A percentile compares a stretch with the other conserved stretches of the same genome.
Evolutionary conservation across 148 eudicot species (phyloP).

Genomic region (Rhododendron ovatum): DNA sequence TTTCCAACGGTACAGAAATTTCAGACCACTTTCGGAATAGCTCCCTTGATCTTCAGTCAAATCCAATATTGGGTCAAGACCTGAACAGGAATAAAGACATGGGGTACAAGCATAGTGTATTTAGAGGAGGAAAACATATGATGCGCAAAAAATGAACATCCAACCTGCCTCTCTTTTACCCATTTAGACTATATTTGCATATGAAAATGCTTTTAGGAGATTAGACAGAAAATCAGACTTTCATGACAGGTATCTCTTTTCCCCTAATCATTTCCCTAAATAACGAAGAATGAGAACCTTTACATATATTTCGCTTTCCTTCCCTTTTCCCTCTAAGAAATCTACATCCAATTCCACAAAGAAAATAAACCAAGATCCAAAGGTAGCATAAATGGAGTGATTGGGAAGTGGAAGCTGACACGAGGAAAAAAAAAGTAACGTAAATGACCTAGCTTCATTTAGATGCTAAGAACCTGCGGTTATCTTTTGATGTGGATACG

Average conservation of each 20-base stretch:
- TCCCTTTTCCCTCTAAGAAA: not conserved
- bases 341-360: not conserved
- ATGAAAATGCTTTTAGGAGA: not conserved
- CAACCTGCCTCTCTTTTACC: not conserved
- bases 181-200: not conserved
- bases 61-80: constrained; percentile 28
- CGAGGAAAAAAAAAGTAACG: not conserved
- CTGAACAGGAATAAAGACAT: constrained; percentile 11
- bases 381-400: not conserved
- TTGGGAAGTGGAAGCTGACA: not conserved
- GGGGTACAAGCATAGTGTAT: not conserved
- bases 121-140: not conserved
- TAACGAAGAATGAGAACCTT: not conserved
- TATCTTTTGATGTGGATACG: not conserved
- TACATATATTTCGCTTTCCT: not conserved
- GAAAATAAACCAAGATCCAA: not conserved
- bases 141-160: not conserved
- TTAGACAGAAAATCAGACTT: not conserved
- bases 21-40: constrained; percentile 4
- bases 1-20: constrained; percentile 26
- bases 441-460: not conserved
- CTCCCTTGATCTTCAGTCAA: constrained; percentile 6
- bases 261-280: not conserved
- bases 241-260: not conserved
- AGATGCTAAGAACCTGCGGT: not conserved